A percentile compares a stretch with the other conserved stretches of the same genome.
Conservation (phyloP, 1,139 yeast genomes). For the Diutina scorzettiae region DNA sequence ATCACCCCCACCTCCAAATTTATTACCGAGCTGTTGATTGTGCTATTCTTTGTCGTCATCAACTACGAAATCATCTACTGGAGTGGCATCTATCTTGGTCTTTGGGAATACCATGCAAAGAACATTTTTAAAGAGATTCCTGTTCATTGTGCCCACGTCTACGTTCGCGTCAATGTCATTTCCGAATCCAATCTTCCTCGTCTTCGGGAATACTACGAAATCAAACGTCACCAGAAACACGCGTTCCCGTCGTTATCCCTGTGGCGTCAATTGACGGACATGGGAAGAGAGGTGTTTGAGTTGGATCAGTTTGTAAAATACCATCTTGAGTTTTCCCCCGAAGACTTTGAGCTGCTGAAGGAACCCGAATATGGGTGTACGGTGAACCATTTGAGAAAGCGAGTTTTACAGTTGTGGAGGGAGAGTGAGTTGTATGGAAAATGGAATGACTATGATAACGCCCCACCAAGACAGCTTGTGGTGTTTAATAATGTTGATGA, state of each 20-base stretch:
- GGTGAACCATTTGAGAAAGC: slow-evolving; percentile 45
- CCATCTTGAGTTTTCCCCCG: slow-evolving; percentile 72
- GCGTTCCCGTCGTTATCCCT: slow-evolving; percentile 13
- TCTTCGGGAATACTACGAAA: slow-evolving; percentile 18
- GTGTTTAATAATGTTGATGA: not conserved
- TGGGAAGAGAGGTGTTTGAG: slow-evolving; percentile 14
- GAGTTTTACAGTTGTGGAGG: slow-evolving; percentile 39
- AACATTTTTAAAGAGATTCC: slow-evolving; percentile 61
- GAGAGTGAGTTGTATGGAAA: slow-evolving; percentile 34
- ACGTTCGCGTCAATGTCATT: slow-evolving; percentile 35
- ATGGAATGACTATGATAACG: slow-evolving; percentile 11
- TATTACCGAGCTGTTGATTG: slow-evolving; percentile 31
- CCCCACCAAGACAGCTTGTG: slow-evolving; percentile 7
- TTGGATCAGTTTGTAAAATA: slow-evolving; percentile 35
- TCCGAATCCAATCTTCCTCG: slow-evolving; percentile 8
- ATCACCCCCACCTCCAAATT: slow-evolving; percentile 19
- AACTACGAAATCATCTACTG: slow-evolving; percentile 35
- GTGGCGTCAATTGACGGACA: slow-evolving; percentile 13
- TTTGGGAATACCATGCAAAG: slow-evolving; percentile 54
- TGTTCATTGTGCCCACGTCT: slow-evolving; percentile 66
- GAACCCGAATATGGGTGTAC: slow-evolving; percentile 58
- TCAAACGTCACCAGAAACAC: slow-evolving; percentile 14
- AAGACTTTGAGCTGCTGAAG: slow-evolving; percentile 41
- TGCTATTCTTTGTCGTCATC: slow-evolving; percentile 21
- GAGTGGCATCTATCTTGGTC: slow-evolving; percentile 33